These are phyloP conservation scores for Lepidium aucheri DNA, from an alignment of 345 rosid genomes.

Conservation along the genomic window DNA sequence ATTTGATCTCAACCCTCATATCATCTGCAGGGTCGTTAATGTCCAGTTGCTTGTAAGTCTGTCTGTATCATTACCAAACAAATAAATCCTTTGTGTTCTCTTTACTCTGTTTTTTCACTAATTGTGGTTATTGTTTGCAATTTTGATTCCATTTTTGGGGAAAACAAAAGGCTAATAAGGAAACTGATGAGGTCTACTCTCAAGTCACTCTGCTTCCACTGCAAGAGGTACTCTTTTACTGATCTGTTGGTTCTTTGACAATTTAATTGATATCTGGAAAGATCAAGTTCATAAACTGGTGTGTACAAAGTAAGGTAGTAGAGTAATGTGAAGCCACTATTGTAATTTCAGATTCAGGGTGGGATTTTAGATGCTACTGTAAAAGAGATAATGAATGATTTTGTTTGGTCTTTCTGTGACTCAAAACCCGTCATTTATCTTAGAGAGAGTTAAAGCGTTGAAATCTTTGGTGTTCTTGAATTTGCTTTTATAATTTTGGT, in stretches of 20 bases:
- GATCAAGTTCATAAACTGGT: too few species aligned
- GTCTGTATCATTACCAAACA: conserved; percentile 2
- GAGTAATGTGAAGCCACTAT: neutral
- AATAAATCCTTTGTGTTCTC: neutral
- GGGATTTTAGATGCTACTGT: neutral
- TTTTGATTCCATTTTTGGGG: neutral
- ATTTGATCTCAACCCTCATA: conserved; percentile 58
- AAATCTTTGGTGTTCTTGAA: neutral
- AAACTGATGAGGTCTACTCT: conserved; percentile 80
- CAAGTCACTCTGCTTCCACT: conserved; percentile 67
- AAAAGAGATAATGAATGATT: neutral
- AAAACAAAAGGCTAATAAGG: conserved; percentile 69
- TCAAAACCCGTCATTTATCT: neutral
- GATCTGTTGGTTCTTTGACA: neutral
- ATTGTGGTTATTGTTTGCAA: conserved; percentile 13
- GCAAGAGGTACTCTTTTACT: conserved; percentile 50
- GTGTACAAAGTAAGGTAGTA: neutral
- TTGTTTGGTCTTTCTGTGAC: neutral
- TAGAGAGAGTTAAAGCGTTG: neutral
- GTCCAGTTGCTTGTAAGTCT: conserved; percentile 63
- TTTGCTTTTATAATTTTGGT: neutral
- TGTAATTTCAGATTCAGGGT: neutral
- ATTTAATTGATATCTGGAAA: neutral
- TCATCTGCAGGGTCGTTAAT: conserved; percentile 62
- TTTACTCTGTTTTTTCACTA: conserved; percentile 2